A percentile compares a stretch with the other conserved stretches of the same genome.
Evolutionary conservation across 306 rosid species (phyloP).

Genomic region (Styphnolobium japonicum): DNA sequence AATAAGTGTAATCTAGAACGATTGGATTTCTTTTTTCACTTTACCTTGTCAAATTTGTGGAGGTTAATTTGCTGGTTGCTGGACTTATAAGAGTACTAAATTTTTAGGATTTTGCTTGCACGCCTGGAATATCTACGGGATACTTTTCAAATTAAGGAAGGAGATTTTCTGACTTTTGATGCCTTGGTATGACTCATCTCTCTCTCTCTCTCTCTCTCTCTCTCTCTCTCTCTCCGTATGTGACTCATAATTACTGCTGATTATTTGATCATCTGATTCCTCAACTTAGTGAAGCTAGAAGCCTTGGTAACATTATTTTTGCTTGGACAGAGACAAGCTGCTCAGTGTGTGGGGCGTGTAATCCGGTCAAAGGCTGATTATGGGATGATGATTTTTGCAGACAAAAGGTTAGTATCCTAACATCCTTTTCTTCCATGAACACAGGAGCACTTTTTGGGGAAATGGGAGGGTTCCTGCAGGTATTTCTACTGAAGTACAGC

Average conservation of each 20-base stretch:
- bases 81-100: conserved; percentile 8
- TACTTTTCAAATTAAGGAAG: conserved; percentile 93
- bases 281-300: neutral
- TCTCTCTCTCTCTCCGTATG: neutral
- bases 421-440: neutral
- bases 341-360: conserved; percentile 96
- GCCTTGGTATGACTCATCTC: conserved; percentile 61
- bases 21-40: neutral
- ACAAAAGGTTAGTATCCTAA: conserved; percentile 61
- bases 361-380: conserved; percentile 97
- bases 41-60: neutral
- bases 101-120: conserved; percentile 83
- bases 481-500: neutral
- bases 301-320: conserved; percentile 7
- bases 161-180: conserved; percentile 93
- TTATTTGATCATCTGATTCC: conserved; percentile 2
- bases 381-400: conserved; percentile 99
- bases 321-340: conserved; percentile 87
- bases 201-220: neutral
- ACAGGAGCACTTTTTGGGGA: neutral
- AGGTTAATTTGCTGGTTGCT: neutral
- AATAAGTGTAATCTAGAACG: neutral
- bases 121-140: conserved; percentile 80
- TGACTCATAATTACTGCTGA: neutral
- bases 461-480: neutral